A percentile compares a stretch with the other conserved stretches of the same genome.
These are phyloP conservation scores for Dentipellis fragilis DNA, from an alignment of 768 basidiomycete species.

Conservation along the genomic window DNA sequence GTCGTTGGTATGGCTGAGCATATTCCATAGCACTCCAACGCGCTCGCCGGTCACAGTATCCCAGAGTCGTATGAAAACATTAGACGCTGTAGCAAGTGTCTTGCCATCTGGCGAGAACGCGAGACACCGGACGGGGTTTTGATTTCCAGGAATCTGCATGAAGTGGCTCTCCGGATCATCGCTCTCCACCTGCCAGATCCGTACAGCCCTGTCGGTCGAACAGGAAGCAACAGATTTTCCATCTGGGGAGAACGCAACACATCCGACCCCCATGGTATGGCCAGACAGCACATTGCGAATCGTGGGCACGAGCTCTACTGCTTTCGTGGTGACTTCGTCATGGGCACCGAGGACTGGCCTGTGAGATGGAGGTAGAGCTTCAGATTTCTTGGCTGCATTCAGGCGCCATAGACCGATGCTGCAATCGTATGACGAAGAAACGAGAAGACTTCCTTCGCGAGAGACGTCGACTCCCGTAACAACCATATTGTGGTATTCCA, in stretches of 20 bases:
- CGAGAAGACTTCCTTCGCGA: background rate
- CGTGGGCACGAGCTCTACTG: too few relatives aligned
- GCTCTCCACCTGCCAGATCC: background rate
- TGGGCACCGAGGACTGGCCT: too few relatives aligned
- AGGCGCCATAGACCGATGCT: too few relatives aligned
- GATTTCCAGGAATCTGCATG: background rate
- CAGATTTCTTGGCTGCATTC: too few relatives aligned
- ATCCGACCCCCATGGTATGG: background rate
- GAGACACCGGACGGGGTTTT: background rate
- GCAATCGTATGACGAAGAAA: background rate
- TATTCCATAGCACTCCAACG: too few relatives aligned
- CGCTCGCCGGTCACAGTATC: background rate
- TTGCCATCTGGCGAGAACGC: background rate
- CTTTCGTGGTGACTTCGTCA: too few relatives aligned
- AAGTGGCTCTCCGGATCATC: background rate
- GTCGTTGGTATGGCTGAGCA: too few relatives aligned
- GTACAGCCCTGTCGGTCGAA: background rate
- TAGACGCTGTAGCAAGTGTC: background rate
- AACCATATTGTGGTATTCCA: background rate
- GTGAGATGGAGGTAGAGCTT: too few relatives aligned
- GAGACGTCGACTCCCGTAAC: background rate
- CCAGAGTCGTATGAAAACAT: background rate
- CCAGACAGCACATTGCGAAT: background rate
- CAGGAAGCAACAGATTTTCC: background rate
- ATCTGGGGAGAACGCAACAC: background rate